A percentile compares a stretch with the other conserved stretches of the same genome.
These are phyloP conservation scores for Pezicula carpinea DNA, from an alignment of 2,329 filamentous ascomycete species.

Conservation along the genomic window DNA sequence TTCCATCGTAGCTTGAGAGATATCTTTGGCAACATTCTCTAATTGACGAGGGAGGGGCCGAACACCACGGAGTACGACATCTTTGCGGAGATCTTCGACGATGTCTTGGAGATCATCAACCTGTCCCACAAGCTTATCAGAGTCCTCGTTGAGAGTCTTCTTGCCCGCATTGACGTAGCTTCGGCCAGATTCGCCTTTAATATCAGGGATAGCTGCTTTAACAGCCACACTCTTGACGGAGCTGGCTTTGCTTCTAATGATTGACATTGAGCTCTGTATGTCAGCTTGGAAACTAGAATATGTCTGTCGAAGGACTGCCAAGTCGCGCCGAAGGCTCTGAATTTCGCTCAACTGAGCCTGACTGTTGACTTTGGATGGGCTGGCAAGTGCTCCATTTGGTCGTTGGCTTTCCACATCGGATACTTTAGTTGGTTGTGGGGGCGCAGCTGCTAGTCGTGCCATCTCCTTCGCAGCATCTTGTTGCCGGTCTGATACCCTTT, in stretches of 20 bases:
- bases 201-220: slow-evolving; percentile 64
- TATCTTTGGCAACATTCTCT: slow-evolving; percentile 84
- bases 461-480: slow-evolving; percentile 87
- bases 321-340: slow-evolving; percentile 76
- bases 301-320: slow-evolving; percentile 87
- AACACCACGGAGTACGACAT: slow-evolving; percentile 89
- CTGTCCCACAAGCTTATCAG: slow-evolving; percentile 82
- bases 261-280: slow-evolving; percentile 80
- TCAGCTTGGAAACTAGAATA: slow-evolving; percentile 89
- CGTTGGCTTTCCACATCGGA: slow-evolving; percentile 22
- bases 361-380: slow-evolving; percentile 23
- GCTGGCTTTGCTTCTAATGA: slow-evolving; percentile 74
- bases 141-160: slow-evolving; percentile 80
- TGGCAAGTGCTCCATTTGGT: slow-evolving; percentile 22
- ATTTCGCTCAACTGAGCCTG: slow-evolving; percentile 70
- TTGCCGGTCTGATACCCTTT: slow-evolving; percentile 85
- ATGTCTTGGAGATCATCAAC: slow-evolving; percentile 97
- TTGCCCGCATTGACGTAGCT: slow-evolving; percentile 82
- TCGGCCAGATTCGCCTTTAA: slow-evolving; percentile 75
- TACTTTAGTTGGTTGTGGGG: slow-evolving; percentile 18
- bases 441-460: slow-evolving; percentile 40
- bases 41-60: slow-evolving; percentile 86
- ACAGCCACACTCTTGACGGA: slow-evolving; percentile 73
- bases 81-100: slow-evolving; percentile 94
- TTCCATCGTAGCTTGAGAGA: slow-evolving; percentile 74